Evolutionary conservation across 495 filamentous ascomycete genomes (phyloP), one percentile per base, ranked within the genome.

Genomic region (Aspergillus baeticus): DNA sequence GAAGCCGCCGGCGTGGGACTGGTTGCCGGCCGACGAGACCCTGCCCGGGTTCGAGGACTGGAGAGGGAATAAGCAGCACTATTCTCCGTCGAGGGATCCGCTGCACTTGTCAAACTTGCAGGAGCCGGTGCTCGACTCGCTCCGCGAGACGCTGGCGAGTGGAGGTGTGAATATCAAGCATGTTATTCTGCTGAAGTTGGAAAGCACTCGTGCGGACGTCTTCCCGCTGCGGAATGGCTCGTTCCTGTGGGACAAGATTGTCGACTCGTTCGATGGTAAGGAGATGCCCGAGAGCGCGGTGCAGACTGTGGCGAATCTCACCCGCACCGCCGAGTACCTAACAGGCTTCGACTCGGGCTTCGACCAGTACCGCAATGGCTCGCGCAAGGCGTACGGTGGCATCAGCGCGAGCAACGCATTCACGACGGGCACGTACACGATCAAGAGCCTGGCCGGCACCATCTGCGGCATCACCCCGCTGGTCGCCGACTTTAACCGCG

Each of bases 401-500:
- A 62, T 81, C 41, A 77, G 70, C 34, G 67, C 77, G 20, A 71
- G 67, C 21, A 72, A 75, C 23, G 77, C 66, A 17, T 63, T 69
- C 41, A 79, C 76, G 7, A 69, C 73, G 6, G 72, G 74, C 13
- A 79, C 75, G 3, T 79, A 77, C 50, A 79, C 78, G 5, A 60
- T 80, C 10, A 81, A 81, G 60, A 77, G 72, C 53, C 41, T 79
- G 17, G 60, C 71, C 1, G 77, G 75, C 4, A 76, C 70, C n/a
- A 62, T 78, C 23, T 81, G 78, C 37, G 77, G 77, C 7, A 69
- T 78, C 41, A 66, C 68, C 1, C 78, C 77, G 1, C 64, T 81
- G 6, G 71, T 77, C 14, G 76, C 74, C 6, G 78, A 81, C 44
- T 79, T 81, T 59, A 75, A 78, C 55, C 70, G 67, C 26, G 78